Evolutionary conservation across 257 asterid genomes (phyloP).

Genomic region (Plantago major): DNA sequence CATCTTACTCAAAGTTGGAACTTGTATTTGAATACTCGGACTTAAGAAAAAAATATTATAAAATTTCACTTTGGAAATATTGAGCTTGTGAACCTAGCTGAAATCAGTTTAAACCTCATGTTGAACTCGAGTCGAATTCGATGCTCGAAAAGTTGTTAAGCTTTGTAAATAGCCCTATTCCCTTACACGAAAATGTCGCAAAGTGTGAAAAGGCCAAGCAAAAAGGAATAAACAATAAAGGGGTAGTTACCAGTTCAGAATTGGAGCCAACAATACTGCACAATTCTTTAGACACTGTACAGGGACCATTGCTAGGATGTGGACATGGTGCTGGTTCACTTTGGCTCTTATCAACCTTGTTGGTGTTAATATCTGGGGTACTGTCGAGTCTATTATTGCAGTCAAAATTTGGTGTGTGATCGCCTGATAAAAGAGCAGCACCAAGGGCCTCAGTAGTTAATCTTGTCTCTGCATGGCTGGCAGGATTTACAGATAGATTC

Average conservation of each 20-base stretch:
- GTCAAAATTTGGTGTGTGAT: constrained; percentile 18
- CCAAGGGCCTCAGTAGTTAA: constrained; percentile 24
- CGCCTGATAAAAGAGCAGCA: constrained; percentile 21
- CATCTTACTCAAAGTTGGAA: too few species aligned
- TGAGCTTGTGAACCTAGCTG: too few species aligned
- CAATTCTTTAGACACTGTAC: constrained; percentile 17
- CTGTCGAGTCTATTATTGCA: constrained; percentile 13
- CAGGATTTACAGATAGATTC: constrained; percentile 18
- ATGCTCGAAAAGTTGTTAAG: not conserved
- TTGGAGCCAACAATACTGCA: constrained; percentile 21
- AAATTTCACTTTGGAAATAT: too few species aligned
- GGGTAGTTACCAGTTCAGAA: constrained; percentile 36
- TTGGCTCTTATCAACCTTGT: constrained; percentile 18
- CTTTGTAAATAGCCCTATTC: not conserved
- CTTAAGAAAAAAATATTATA: too few species aligned
- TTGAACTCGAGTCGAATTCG: too few species aligned
- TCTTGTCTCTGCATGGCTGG: constrained; percentile 20
- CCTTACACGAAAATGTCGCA: too few species aligned
- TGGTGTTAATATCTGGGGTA: constrained; percentile 25
- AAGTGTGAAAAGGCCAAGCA: not conserved
- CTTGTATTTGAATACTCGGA: too few species aligned
- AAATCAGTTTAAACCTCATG: too few species aligned
- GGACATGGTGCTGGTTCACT: constrained; percentile 20
- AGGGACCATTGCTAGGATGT: constrained; percentile 14
- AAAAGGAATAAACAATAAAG: constrained; percentile 6